Conservation (phyloP, 108 stramenopile species). For the Discostella stelligeroides region DNA sequence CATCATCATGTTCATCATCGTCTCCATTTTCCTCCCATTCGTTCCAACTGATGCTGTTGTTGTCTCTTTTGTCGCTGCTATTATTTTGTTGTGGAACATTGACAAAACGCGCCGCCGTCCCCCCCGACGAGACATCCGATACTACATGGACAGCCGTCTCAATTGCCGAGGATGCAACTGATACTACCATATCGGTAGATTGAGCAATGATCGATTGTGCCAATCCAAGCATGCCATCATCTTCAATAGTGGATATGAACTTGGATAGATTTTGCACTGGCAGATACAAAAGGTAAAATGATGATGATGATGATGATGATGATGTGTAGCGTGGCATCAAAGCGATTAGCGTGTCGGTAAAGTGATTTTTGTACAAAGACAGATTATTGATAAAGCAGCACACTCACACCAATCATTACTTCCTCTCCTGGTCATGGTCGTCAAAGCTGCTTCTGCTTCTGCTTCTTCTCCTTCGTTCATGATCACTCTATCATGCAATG, state of each 20-base stretch:
- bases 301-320: background rate
- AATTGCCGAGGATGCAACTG: slow-evolving; percentile 3
- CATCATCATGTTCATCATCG: background rate
- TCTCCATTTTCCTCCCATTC: background rate
- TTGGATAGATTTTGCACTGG: background rate
- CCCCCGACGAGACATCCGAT: slow-evolving; percentile 4
- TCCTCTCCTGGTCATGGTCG: background rate
- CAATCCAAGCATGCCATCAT: slow-evolving; percentile 31
- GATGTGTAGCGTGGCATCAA: background rate
- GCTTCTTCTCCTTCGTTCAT: too few relatives aligned
- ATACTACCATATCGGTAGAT: slow-evolving; percentile 12
- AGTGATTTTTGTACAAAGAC: too few relatives aligned
- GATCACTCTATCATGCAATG: too few relatives aligned
- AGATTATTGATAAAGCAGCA: too few relatives aligned
- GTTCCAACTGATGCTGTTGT: too few relatives aligned
- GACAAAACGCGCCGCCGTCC: background rate
- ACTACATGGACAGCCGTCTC: slow-evolving; percentile 19
- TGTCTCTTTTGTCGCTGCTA: too few relatives aligned
- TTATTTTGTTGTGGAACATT: background rate
- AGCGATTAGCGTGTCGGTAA: background rate
- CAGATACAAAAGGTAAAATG: background rate
- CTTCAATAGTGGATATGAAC: slow-evolving; percentile 17
- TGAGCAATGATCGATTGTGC: slow-evolving; percentile 11
- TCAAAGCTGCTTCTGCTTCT: background rate
- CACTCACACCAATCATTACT: background rate